These are phyloP conservation scores for Sclerotinia borealis DNA, from an alignment of 2,329 filamentous ascomycete genomes.

Conservation along the genomic window DNA sequence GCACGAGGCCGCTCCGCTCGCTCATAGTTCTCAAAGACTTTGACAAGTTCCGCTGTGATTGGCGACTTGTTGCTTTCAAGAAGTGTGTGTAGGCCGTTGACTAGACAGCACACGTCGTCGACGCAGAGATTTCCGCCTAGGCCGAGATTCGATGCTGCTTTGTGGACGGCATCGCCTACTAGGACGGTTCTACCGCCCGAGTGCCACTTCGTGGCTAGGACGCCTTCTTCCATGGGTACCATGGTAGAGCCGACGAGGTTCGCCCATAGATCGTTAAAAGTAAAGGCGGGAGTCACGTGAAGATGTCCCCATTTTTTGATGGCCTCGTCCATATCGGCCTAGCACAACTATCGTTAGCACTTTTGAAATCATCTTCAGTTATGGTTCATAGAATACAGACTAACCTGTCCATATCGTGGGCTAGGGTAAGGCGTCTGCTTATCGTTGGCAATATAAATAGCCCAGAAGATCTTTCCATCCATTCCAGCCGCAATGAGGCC, in stretches of 20 bases:
- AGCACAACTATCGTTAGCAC: not conserved
- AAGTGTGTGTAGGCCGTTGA: not conserved
- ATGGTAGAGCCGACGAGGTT: not conserved
- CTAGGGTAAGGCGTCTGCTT: not conserved
- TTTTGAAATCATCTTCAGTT: not conserved
- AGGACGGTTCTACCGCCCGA: conserved; percentile 4
- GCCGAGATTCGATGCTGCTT: not conserved
- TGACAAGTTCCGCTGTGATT: not conserved
- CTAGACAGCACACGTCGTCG: conserved; percentile 1
- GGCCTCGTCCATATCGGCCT: conserved; percentile 1
- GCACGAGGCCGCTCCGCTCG: conserved; percentile 4
- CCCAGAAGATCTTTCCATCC: conserved; percentile 3
- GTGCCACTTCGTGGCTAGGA: conserved; percentile 1
- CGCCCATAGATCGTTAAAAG: not conserved
- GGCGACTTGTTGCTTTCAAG: not conserved
- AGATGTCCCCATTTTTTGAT: conserved; percentile 5
- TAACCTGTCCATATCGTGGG: conserved; percentile 4
- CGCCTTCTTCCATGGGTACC: conserved; percentile 2
- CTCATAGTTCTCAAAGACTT: conserved; percentile 5
- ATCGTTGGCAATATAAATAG: conserved; percentile 3
- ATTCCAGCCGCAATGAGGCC: not conserved
- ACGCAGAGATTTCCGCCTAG: conserved; percentile 4
- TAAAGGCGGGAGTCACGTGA: not conserved
- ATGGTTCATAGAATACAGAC: not conserved
- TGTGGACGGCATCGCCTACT: conserved; percentile 1